Conservation (phyloP, 2,329 filamentous ascomycete species). For the Aaosphaeria arxii region DNA sequence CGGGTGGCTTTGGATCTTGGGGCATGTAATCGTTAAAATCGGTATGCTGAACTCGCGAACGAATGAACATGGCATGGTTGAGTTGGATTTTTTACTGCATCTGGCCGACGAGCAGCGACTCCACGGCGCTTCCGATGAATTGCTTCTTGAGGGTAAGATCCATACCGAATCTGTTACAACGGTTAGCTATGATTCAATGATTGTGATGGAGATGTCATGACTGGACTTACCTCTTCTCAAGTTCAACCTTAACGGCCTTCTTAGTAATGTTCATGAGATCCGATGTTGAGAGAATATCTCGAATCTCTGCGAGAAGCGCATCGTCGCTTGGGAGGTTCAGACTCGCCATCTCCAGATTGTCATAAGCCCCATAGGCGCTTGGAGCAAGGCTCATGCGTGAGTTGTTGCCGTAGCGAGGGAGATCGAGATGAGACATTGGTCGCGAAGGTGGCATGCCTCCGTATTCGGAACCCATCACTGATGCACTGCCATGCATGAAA, state of each 20-base stretch:
- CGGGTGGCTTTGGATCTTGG: too few species aligned
- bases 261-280: constrained; percentile 98
- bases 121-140: constrained; percentile 64
- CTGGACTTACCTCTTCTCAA: constrained; percentile 67
- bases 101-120: constrained; percentile 21
- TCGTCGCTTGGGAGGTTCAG: constrained; percentile 82
- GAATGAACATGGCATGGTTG: too few species aligned
- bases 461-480: constrained; percentile 60
- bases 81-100: constrained; percentile 10
- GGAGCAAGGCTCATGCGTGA: constrained; percentile 59
- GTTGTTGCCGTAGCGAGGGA: constrained; percentile 48
- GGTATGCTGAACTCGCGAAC: too few species aligned
- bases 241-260: constrained; percentile 93
- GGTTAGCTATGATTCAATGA: constrained; percentile 13
- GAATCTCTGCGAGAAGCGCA: constrained; percentile 85
- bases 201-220: not conserved
- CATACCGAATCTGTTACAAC: constrained; percentile 64
- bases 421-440: constrained; percentile 59
- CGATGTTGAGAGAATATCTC: constrained; percentile 85
- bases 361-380: constrained; percentile 46
- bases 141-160: constrained; percentile 81
- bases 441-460: constrained; percentile 51
- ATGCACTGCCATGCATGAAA: constrained; percentile 49
- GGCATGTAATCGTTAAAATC: too few species aligned
- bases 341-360: constrained; percentile 66